Base-by-base conservation (phyloP, 306 rosid genomes). In the Prunus fruticosa region DNA sequence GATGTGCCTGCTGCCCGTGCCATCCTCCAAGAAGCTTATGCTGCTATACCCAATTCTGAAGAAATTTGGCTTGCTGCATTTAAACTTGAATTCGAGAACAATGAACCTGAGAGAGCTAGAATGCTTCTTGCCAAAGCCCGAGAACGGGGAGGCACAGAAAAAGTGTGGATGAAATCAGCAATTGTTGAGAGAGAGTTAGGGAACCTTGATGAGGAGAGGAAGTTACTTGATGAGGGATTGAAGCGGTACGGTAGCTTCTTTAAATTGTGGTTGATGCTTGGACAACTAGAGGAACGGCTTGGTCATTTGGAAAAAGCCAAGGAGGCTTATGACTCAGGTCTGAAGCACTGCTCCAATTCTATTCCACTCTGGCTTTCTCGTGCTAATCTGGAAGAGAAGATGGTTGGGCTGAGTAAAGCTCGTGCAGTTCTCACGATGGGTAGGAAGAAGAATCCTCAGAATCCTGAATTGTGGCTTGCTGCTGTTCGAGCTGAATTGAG, bases 31-130 rank as follows among this genome's bases (percentile, higher is more conserved):
- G 93, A 93, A 88, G 97, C 97, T 38, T 93, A 93, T 79, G 96
- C 96, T 75, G 96, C 97, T 74, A 93, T 91, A 78, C 97, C 97
- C 20, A 89, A 91, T 81, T 93, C 98, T 2, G 98, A 93, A 84
- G 98, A 93, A 80, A 89, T 93, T 79, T 93, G 98, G 97, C 93
- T 93, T 38, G 98, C 98, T 27, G 93, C 97, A 10, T 93, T 93
- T 82, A 93, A 93, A 87, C 91, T 93, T 30, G 98, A 93, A 72
- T 91, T 93, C 77, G 98, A 93, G 88, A 91, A 93, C 71, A 87
- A 91, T 74, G 98, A 93, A 82, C 96, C 96, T 4, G 98, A 91
- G 86, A 88, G 97, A 88, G 98, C 98, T 68, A 91, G 97, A 80
- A 87, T 89, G 97, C 86, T 93, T 82, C 87, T 93, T 76, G 90